Base-by-base conservation (phyloP, 495 filamentous ascomycete species). In the Penicillium crystallinum region DNA sequence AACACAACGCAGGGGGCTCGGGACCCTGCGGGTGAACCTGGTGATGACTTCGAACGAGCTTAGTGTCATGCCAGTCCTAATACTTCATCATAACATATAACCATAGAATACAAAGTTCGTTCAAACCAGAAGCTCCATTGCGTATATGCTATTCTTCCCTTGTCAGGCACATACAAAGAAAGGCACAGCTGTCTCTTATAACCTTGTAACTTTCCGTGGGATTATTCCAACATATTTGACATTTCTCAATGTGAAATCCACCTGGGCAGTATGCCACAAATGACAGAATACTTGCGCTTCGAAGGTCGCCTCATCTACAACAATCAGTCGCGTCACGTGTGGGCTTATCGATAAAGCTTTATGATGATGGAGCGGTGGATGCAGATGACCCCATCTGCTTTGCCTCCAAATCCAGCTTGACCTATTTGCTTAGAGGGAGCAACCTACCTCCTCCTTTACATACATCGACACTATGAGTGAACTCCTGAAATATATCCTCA, bases 401-500 rank as follows among this genome's bases (percentile, higher is more conserved):
- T 37, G n/a, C 42, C 27, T 40, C 15, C 25, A 48, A 37, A 6
- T 15, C n/a, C 23, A 41, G 15, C 8, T 34, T 42, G 25, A 23
- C 46, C 25, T 15, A 14, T 31, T 42, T 18, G 12, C 37, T n/a
- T 30, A 21, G n/a, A 23, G 37, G 1, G 27, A 27, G 37, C 14
- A 2, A n/a, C 25, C 8, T 11, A 4, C 5, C 17, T 18, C 18
- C 8, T 22, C 0, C 23, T 45, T 15, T 37, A 19, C 42, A 39
- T 50, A 57, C 50, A 23, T 43, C 44, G 35, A 18, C 55, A 56
- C 37, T 27, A 86, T 85, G 83, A 78, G 68, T 55, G 76, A 82
- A 31, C 80, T 87, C 30, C 71, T 88, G 29, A 62, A 74, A 43
- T 87, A 81, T 59, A 78, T 89, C 42, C 67, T 82, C 43, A 67